A percentile compares a stretch with the other conserved stretches of the same genome.
phyloP scores from a whole-genome alignment of 2,329 filamentous ascomycete species.

The Metarhizium album region DNA sequence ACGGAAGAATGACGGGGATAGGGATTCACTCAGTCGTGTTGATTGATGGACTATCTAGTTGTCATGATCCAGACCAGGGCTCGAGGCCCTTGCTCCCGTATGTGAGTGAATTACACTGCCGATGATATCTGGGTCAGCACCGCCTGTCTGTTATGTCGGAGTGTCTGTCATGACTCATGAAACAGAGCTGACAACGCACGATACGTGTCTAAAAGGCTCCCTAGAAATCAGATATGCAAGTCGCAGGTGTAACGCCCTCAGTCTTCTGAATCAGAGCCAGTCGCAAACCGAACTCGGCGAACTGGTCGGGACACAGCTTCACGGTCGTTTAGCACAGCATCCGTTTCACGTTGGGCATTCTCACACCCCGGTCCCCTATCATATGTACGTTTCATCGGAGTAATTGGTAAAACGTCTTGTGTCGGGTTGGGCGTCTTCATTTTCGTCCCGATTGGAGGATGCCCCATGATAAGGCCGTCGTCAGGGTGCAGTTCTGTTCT shows the following conservation, averaged over 20 bases:
- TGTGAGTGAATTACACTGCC: too few species aligned
- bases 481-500: slow-evolving; percentile 31
- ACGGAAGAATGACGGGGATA: too few species aligned
- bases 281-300: slow-evolving; percentile 23
- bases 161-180: too few species aligned
- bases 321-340: background rate
- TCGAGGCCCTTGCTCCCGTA: too few species aligned
- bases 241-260: background rate
- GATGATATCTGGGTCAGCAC: too few species aligned
- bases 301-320: slow-evolving; percentile 16
- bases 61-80: too few species aligned
- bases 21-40: too few species aligned
- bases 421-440: background rate
- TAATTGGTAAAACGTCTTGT: slow-evolving; percentile 1
- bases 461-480: slow-evolving; percentile 30
- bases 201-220: too few species aligned
- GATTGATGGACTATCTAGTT: too few species aligned
- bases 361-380: slow-evolving; percentile 9
- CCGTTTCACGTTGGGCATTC: background rate
- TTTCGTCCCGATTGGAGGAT: slow-evolving; percentile 6
- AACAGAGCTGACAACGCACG: too few species aligned
- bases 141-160: too few species aligned
- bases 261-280: slow-evolving; percentile 8
- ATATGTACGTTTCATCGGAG: slow-evolving; percentile 16
- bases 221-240: background rate